phyloP scores from a whole-genome alignment of 169 alveolate genomes.

The Plasmodium fragile region DNA sequence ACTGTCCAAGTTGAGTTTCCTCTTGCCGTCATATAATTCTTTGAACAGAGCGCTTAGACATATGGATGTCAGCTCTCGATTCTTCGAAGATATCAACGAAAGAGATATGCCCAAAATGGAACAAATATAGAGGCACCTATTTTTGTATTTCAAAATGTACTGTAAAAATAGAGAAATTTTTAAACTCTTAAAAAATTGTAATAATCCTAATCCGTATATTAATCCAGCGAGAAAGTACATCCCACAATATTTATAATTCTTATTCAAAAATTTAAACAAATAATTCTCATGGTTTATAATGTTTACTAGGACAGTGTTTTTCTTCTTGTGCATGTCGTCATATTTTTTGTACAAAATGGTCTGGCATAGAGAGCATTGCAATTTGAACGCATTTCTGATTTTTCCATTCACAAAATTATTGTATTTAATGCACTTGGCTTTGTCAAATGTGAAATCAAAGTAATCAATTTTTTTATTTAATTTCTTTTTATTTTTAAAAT shows the following conservation, averaged over 20 bases:
- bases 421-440: constrained; percentile 20
- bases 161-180: constrained; percentile 52
- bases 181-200: constrained; percentile 55
- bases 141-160: constrained; percentile 70
- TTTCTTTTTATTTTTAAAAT: constrained; percentile 3
- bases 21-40: constrained; percentile 13
- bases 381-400: constrained; percentile 51
- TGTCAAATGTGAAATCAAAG: constrained; percentile 73
- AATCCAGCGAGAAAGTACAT: constrained; percentile 55
- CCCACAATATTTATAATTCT: constrained; percentile 68
- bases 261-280: constrained; percentile 72
- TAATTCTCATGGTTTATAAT: constrained; percentile 53
- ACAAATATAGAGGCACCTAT: constrained; percentile 70
- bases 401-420: constrained; percentile 53
- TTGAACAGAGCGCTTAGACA: constrained; percentile 32
- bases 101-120: constrained; percentile 50
- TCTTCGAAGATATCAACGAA: constrained; percentile 49
- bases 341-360: constrained; percentile 59
- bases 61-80: constrained; percentile 29
- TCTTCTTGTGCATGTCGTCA: constrained; percentile 24
- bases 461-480: constrained; percentile 36
- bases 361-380: constrained; percentile 69
- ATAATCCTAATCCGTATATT: constrained; percentile 71
- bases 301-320: constrained; percentile 16
- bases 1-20: constrained; percentile 15